Conservation (phyloP, 164 flowering plant genomes). For the Magnolia officinalis region DNA sequence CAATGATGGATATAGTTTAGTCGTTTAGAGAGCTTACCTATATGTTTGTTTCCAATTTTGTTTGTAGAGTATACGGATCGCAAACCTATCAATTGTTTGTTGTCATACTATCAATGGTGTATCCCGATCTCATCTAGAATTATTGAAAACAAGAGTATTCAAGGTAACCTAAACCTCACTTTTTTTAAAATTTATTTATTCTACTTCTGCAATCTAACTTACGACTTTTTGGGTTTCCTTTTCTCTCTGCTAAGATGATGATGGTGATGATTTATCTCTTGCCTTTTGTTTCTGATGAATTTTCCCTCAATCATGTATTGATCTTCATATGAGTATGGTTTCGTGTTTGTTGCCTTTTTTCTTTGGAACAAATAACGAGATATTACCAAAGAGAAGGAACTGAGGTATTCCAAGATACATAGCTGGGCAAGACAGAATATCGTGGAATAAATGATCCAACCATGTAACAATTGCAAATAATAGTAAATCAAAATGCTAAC, state of each 20-base stretch:
- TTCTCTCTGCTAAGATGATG: background rate
- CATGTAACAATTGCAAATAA: too few species aligned
- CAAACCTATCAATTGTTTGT: conserved; percentile 49
- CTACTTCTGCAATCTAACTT: background rate
- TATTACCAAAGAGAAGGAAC: too few species aligned
- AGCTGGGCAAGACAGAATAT: too few species aligned
- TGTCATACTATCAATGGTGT: conserved; percentile 55
- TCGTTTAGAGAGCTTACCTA: background rate
- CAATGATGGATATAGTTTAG: background rate
- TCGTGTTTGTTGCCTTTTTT: too few species aligned
- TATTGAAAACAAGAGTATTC: conserved; percentile 43
- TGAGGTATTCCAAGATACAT: too few species aligned
- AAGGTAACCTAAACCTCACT: conserved; percentile 29
- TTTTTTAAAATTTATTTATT: background rate
- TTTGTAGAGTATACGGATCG: conserved; percentile 48
- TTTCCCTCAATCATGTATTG: too few species aligned
- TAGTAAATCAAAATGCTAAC: too few species aligned
- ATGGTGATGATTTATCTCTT: background rate
- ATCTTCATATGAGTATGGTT: too few species aligned
- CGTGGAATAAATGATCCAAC: too few species aligned
- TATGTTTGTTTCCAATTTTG: conserved; percentile 6
- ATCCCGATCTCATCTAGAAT: conserved; percentile 42
- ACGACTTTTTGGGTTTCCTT: too few species aligned
- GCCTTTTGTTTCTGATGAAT: background rate
- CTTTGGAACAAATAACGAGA: too few species aligned